Base-by-base conservation (phyloP, 1,284 basidiomycete species). In the Moesziomyces sp. region DNA sequence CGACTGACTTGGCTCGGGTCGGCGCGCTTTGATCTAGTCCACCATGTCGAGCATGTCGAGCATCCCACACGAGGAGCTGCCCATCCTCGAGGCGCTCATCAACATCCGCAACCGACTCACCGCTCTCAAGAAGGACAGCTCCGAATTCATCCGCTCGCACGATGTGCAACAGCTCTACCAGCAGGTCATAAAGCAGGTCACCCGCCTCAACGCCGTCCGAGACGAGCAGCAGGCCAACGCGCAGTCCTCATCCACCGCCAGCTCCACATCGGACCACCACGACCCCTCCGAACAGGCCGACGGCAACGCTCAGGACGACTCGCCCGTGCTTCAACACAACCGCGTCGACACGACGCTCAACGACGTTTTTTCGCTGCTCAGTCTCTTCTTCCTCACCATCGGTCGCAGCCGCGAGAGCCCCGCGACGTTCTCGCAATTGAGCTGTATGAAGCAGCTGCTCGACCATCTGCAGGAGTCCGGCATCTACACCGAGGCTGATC, bases 121-220 rank as follows among this genome's bases (percentile, higher is more conserved):
- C 6, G 93, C 90, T 28, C 89, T 94, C 83, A 94, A 94, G 88
- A 92, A 92, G 87, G 91, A 94, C 86, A 88, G 92, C 79, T 89
- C 89, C 77, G 89, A 93, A 76, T 96, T 91, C 86, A 93, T 95
- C 85, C 93, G 94, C 80, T 88, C 93, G 3, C 91, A 92, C 74
- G 96, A 96, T 87, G 96, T 99, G 58, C 92, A 97, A 85, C 88
- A 90, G 47, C 90, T 98, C 73, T 98, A 98, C 87, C 92, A 94
- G 77, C 89, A 91, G 8, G 93, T 97, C 70, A 92, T 98, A 73
- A 95, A 96, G 85, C 94, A 98, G 88, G 94, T 98, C 63, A 94
- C 92, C 30, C 93, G 90, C 80, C 87, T 99, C 54, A 98, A 98
- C 85, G 91, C 92, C 74, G 91, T 97, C 54, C 90, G 96, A 61